phyloP scores from a whole-genome alignment of 805 yeast genomes.

The Kodamaea hsintzibuensis region DNA sequence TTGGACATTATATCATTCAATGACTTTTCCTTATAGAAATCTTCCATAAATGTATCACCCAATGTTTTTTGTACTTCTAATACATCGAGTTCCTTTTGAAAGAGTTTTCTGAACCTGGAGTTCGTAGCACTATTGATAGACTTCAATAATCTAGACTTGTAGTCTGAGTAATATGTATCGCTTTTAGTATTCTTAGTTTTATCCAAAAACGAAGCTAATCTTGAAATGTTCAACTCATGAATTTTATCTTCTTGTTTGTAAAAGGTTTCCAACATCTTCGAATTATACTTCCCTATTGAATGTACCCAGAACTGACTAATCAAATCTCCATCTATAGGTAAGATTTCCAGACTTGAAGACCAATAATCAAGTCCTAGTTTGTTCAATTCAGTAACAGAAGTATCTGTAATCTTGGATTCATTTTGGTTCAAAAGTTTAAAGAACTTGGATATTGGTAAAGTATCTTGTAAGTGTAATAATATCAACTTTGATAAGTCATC shows the following conservation, averaged over 20 bases:
- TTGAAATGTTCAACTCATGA: conserved; percentile 18
- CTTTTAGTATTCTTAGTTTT: conserved; percentile 5
- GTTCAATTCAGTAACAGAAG: conserved; percentile 26
- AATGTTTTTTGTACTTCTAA: conserved; percentile 34
- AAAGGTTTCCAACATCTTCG: conserved; percentile 26
- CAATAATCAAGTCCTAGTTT: conserved; percentile 13
- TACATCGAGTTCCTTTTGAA: conserved; percentile 30
- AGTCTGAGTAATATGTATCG: conserved; percentile 22
- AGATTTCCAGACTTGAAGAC: conserved; percentile 15
- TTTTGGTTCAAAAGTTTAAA: conserved; percentile 61
- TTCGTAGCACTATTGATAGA: conserved; percentile 21
- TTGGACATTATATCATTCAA: conserved; percentile 24
- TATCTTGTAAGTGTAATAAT: conserved; percentile 53
- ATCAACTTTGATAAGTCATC: conserved; percentile 61
- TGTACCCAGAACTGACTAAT: conserved; percentile 40
- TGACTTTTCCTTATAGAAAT: conserved; percentile 30
- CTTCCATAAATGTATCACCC: conserved; percentile 33
- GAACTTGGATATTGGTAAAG: conserved; percentile 64
- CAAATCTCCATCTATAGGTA: conserved; percentile 39
- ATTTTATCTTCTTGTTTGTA: conserved; percentile 33
- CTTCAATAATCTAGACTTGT: conserved; percentile 25
- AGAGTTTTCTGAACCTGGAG: conserved; percentile 20
- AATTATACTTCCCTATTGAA: conserved; percentile 26
- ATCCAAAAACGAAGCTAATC: conserved; percentile 19
- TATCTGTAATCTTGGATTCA: conserved; percentile 31